Base-by-base conservation (phyloP, 1,284 basidiomycete genomes). In the Trametes pubescens region DNA sequence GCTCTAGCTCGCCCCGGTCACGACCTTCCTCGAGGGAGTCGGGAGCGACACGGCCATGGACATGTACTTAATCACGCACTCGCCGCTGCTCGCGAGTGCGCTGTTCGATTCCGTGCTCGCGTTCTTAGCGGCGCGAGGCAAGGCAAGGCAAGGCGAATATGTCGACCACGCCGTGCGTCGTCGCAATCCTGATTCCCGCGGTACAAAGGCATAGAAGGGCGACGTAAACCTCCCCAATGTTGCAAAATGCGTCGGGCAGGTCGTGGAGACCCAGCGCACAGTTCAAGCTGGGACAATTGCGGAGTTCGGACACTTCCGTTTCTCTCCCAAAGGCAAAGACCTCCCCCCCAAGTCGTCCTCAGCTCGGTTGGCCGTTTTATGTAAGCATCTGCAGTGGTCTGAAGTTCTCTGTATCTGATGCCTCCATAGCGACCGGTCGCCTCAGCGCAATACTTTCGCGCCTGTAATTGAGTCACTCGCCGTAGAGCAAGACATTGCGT, bases 111-210 rank as follows among this genome's bases (percentile, higher is more conserved):
- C 93, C 0, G 79, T 98, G 9, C 84, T 94, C 51, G 80, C 81
- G 13, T 98, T 99, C 84, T 94, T 94, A 74, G 82, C 82, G 0
- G 85, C 89, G n/a, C n/a, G n/a, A n/a, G n/a, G n/a, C n/a, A n/a
- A n/a, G n/a, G 0, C 86, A 96, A 34, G 92, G 96, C n/a, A 82
- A 85, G 62, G 93, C 93, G 0, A 94, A 97, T 69, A 81, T 84
- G 66, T 86, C 93, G 75, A 93, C 94, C 68, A 86, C 91, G 14
- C 88, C 89, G 0, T 91, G 93, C 68, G 79, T 93, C 13, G 86
- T 93, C 9, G 90, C 88, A 0, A 90, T 85, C 69, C 80, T 96
- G 52, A 88, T 89, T 32, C 80, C 83, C 22, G 76, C 84, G 0
- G 82, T 85, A 5, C 86, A 89, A 90, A 86, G 69, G 84, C 83